Evolutionary conservation across 768 basidiomycete genomes (phyloP).

Genomic region (Panus rudis): DNA sequence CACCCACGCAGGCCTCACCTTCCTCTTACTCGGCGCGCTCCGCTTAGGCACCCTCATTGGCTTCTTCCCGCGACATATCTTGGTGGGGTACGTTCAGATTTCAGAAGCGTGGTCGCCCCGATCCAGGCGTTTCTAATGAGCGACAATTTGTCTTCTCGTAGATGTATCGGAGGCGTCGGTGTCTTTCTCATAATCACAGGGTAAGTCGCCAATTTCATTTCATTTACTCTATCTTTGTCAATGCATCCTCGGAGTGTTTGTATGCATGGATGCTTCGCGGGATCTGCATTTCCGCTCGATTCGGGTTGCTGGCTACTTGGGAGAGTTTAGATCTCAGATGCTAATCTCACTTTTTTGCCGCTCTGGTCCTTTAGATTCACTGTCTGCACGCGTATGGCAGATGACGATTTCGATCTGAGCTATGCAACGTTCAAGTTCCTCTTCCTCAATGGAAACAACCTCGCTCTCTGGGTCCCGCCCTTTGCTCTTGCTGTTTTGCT

Average conservation of each 20-base stretch:
- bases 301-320: too few species aligned
- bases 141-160: slow-evolving; percentile 16
- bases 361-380: slow-evolving; percentile 47
- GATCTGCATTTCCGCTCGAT: too few species aligned
- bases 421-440: slow-evolving; percentile 61
- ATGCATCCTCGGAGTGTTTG: too few species aligned
- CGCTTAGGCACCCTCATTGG: slow-evolving; percentile 82
- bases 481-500: slow-evolving; percentile 69
- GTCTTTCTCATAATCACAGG: slow-evolving; percentile 88
- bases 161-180: slow-evolving; percentile 93
- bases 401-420: slow-evolving; percentile 67
- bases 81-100: slow-evolving; percentile 89
- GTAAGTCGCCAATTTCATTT: slow-evolving; percentile 31
- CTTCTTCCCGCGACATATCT: slow-evolving; percentile 94
- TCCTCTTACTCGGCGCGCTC: slow-evolving; percentile 81
- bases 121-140: neutral
- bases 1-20: slow-evolving; percentile 53
- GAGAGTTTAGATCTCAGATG: too few species aligned
- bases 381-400: slow-evolving; percentile 76
- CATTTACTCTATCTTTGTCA: neutral
- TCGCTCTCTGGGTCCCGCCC: slow-evolving; percentile 76
- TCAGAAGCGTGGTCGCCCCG: slow-evolving; percentile 3
- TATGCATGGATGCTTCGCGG: too few species aligned
- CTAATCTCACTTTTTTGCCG: too few species aligned
- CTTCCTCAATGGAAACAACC: slow-evolving; percentile 53